These are phyloP conservation scores for Obelidium mucronatum DNA, from an alignment of 192 early-diverging fungal species.

Conservation along the genomic window DNA sequence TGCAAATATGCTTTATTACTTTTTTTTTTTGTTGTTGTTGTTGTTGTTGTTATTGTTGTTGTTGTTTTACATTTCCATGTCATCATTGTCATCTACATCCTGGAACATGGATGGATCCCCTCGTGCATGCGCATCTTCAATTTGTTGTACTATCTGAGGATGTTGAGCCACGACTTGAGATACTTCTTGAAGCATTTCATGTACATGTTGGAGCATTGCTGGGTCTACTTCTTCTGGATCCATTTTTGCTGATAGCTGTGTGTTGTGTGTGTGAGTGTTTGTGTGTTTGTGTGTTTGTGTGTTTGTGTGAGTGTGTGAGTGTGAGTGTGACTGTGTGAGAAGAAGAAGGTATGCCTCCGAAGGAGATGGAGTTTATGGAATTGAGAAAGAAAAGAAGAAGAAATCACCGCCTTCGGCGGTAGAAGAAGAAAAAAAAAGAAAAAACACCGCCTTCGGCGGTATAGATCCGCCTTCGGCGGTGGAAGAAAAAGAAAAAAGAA, in stretches of 20 bases:
- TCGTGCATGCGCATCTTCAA: slow-evolving; percentile 44
- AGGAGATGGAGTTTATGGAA: not conserved
- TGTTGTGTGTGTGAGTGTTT: not conserved
- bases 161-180: slow-evolving; percentile 51
- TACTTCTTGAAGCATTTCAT: slow-evolving; percentile 34
- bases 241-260: slow-evolving; percentile 21
- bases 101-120: slow-evolving; percentile 58
- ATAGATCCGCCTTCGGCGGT: no score
- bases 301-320: no score
- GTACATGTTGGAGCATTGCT: slow-evolving; percentile 29
- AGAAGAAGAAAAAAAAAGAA: no score
- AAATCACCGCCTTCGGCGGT: no score
- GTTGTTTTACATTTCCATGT: slow-evolving; percentile 51
- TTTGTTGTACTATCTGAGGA: slow-evolving; percentile 57
- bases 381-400: slow-evolving; percentile 4
- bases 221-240: slow-evolving; percentile 38
- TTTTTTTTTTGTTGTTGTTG: no score
- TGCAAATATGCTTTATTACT: no score
- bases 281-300: no score
- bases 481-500: no score
- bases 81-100: slow-evolving; percentile 53
- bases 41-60: no score
- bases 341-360: no score
- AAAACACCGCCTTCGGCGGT: no score
- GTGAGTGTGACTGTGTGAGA: no score